A percentile compares a stretch with the other conserved stretches of the same genome.
phyloP scores from a whole-genome alignment of 139 green algal genomes.

The Desmodesmus armatus region DNA sequence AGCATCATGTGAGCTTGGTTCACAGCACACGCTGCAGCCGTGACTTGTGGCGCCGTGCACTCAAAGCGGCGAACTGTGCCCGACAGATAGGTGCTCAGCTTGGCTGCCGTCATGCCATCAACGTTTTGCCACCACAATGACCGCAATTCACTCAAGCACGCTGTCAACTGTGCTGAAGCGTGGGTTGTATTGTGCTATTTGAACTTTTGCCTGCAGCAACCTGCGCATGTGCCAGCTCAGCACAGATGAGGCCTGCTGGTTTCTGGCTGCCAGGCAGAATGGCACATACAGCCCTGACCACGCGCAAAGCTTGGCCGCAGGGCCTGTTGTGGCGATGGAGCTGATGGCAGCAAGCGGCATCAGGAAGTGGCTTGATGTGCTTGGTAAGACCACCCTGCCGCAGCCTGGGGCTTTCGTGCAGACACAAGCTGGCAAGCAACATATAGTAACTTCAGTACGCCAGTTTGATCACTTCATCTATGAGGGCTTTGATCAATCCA shows the following conservation, averaged over 20 bases:
- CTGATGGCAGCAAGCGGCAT: conserved; percentile 72
- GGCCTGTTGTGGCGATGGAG: conserved; percentile 80
- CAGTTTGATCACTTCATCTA: too few species aligned
- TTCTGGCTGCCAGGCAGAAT: conserved; percentile 38
- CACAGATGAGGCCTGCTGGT: too few species aligned
- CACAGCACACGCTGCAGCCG: too few species aligned
- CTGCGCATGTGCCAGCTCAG: conserved; percentile 69
- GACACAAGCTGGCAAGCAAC: too few species aligned
- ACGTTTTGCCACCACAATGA: too few species aligned
- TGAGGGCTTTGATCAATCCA: too few species aligned
- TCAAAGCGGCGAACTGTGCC: not conserved
- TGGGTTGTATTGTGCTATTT: too few species aligned
- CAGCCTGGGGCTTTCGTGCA: not conserved
- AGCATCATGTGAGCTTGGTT: conserved; percentile 42
- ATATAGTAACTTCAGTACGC: too few species aligned
- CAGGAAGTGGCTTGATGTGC: conserved; percentile 64
- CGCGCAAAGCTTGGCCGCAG: too few species aligned
- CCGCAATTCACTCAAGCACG: too few species aligned
- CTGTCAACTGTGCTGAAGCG: too few species aligned
- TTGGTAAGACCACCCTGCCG: conserved; percentile 52
- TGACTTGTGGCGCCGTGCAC: not conserved
- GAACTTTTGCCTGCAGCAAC: conserved; percentile 62
- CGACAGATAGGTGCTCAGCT: too few species aligned
- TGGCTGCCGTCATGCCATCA: not conserved
- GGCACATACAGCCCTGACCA: conserved; percentile 33